Conservation (phyloP, 176 grass and related monocot species). For the Hordeum marinum region DNA sequence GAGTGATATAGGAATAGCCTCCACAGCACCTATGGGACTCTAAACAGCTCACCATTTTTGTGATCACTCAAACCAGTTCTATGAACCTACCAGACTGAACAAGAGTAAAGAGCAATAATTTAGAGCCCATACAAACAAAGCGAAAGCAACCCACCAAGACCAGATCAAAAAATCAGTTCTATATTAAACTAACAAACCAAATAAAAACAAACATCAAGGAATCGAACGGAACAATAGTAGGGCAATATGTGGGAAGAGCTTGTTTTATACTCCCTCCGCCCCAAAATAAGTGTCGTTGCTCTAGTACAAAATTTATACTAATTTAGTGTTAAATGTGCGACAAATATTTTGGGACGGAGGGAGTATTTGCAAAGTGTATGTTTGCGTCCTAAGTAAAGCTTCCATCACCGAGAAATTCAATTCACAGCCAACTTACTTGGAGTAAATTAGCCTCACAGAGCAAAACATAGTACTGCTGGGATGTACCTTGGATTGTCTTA, state of each 20-base stretch:
- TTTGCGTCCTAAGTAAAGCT: neutral
- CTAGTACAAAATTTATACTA: too few species aligned
- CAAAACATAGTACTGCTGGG: constrained; percentile 6
- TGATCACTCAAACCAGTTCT: neutral
- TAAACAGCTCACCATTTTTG: neutral
- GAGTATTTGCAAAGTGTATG: neutral
- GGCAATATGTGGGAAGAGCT: constrained; percentile 1
- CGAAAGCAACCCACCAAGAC: constrained; percentile 7
- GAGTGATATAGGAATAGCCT: neutral
- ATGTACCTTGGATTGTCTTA: constrained; percentile 90
- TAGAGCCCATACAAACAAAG: neutral
- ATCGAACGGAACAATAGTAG: neutral
- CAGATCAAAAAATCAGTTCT: neutral
- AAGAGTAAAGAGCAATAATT: neutral
- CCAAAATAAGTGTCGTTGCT: too few species aligned
- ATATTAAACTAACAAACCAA: neutral
- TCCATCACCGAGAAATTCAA: neutral
- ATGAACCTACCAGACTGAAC: neutral
- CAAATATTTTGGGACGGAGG: too few species aligned
- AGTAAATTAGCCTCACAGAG: neutral
- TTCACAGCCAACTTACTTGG: neutral
- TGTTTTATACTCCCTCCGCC: neutral
- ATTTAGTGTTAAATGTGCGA: too few species aligned
- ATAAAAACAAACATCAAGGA: neutral
- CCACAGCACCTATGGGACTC: neutral